A percentile compares a stretch with the other conserved stretches of the same genome.
These are phyloP conservation scores for Amauroascus verrucosus DNA, from an alignment of 2,329 filamentous ascomycete species.

Conservation along the genomic window DNA sequence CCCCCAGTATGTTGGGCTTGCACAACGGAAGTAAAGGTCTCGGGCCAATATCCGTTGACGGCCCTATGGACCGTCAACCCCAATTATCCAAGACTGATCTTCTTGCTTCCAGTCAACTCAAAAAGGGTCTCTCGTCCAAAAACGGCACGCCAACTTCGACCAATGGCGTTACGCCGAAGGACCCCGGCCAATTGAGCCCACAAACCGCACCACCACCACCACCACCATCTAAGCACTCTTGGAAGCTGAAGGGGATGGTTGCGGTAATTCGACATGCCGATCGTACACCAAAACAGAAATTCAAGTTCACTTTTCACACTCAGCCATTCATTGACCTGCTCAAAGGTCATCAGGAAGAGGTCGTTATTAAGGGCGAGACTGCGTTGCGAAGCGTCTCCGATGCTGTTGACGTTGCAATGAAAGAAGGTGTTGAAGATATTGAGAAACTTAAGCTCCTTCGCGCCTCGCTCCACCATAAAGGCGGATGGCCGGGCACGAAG, in stretches of 20 bases:
- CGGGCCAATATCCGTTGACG: constrained; percentile 39
- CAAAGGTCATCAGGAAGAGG: constrained; percentile 92
- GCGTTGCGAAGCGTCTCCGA: constrained; percentile 80
- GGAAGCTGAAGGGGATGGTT: constrained; percentile 97
- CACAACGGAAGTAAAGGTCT: constrained; percentile 35
- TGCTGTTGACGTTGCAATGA: constrained; percentile 71
- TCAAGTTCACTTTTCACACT: constrained; percentile 98
- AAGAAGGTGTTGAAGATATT: constrained; percentile 69
- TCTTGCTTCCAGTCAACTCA: neutral
- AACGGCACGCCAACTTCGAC: neutral
- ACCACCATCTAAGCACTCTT: constrained; percentile 75
- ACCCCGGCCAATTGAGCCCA: neutral
- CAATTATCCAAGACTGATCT: constrained; percentile 1
- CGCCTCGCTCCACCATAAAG: constrained; percentile 84
- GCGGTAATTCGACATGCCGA: constrained; percentile 94
- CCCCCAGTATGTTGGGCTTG: constrained; percentile 54
- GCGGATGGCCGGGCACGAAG: constrained; percentile 88
- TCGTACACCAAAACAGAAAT: constrained; percentile 96
- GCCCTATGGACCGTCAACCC: constrained; percentile 10
- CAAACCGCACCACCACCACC: constrained; percentile 44
- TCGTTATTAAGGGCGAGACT: constrained; percentile 82
- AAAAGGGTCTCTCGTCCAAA: neutral
- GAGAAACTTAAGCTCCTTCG: constrained; percentile 76
- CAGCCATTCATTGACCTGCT: constrained; percentile 91
- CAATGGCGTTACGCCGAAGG: neutral